Evolutionary conservation across 2,329 filamentous ascomycete genomes (phyloP), one percentile per base, ranked within the genome.

Genomic region (Botrytis fabae): DNA sequence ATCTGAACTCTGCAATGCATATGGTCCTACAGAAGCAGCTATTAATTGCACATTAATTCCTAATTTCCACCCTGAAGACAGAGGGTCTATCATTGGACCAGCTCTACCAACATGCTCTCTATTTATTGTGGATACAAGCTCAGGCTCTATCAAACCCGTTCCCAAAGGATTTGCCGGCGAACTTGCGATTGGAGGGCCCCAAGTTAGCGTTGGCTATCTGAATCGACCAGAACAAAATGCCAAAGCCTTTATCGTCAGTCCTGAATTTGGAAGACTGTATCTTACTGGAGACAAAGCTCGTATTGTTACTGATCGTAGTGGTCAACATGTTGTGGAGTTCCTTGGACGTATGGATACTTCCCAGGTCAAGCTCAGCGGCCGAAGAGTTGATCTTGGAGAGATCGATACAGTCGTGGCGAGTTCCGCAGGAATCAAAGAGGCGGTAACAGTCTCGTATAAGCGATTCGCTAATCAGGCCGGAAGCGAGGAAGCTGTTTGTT

Each of bases 321-420:
- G 66, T 32, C 35, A 46, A 42, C 9, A 69, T 42, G 38, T 69
- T n/a, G 88, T 91, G 74, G 86, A 88, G 51, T 91, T 91, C 78
- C 81, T 90, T 54, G 89, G 89, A 9, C 85, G 89, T 35, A 85
- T 86, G 63, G 89, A 91, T 77, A 60, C 66, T 16, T 88, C 89
- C 38, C 89, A 91, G 79, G 85, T 90, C 70, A 91, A 91, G 78
- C 82, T 91, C n/a, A 85, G 89, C 57, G 89, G 89, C 0, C 89
- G 91, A 77, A 83, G 89, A 61, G 83, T 91, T 12, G 89, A 91
- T 76, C 86, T 91, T 74, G 86, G 86, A 32, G 89, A 91, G 79
- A 90, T 91, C 3, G 25, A 71, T 48, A 64, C 59, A 2, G 60
- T 71, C n/a, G 35, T 71, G 12, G 38, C n/a, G 10, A 64, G 40